phyloP scores from a whole-genome alignment of 2,329 filamentous ascomycete species.

The Neonectria neomacrospora region DNA sequence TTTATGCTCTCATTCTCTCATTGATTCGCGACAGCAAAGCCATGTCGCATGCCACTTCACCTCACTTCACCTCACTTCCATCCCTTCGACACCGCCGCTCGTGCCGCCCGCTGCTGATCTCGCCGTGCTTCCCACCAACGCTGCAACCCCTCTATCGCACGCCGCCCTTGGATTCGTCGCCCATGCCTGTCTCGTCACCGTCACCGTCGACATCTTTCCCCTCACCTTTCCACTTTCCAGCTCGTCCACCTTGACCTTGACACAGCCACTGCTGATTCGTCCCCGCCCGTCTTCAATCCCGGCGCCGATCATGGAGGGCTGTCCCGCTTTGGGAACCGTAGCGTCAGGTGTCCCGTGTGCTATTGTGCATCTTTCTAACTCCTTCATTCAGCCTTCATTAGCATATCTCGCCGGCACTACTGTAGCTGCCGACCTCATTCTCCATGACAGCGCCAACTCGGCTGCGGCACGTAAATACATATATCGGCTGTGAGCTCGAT shows the following conservation, averaged over 20 bases:
- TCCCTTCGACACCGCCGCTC: not conserved
- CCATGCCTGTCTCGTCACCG: not conserved
- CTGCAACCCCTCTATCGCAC: slow-evolving; percentile 6
- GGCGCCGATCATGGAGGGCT: slow-evolving; percentile 26
- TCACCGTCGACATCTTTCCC: not conserved
- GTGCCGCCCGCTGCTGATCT: not conserved
- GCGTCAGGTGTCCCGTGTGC: slow-evolving; percentile 23
- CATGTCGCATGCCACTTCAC: slow-evolving; percentile 13
- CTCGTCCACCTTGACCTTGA: slow-evolving; percentile 2
- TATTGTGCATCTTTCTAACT: slow-evolving; percentile 24
- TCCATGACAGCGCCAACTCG: slow-evolving; percentile 3
- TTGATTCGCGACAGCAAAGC: slow-evolving; percentile 4
- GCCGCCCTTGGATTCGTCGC: not conserved
- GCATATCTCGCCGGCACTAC: not conserved
- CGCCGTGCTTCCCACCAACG: not conserved
- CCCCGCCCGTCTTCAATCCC: slow-evolving; percentile 16
- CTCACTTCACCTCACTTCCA: not conserved
- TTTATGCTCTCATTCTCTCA: not conserved
- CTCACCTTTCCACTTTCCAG: not conserved
- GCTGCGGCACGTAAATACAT: slow-evolving; percentile 9
- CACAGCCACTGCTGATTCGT: slow-evolving; percentile 3
- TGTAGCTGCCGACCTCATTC: not conserved
- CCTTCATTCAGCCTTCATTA: not conserved
- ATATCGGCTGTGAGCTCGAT: slow-evolving; percentile 18
- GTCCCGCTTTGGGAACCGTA: slow-evolving; percentile 21